Evolutionary conservation across 2,329 filamentous ascomycete genomes (phyloP).

Genomic region (Calonectria honghensis): DNA sequence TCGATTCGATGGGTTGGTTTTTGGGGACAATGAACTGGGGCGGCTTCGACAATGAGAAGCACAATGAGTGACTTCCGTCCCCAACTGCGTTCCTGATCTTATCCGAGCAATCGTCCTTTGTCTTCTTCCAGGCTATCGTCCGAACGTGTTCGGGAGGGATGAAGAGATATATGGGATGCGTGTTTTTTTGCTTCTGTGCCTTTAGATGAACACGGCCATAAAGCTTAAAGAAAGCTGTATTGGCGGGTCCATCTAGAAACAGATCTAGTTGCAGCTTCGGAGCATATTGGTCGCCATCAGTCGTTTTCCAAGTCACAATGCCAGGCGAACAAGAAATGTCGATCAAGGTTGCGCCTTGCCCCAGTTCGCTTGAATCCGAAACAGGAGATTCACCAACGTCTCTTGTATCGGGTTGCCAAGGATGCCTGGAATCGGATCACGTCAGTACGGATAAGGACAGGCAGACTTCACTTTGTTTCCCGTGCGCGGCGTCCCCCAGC

Average conservation of each 20-base stretch:
- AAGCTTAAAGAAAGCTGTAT: conserved; percentile 3
- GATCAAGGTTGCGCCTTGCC: not conserved
- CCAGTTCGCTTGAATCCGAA: conserved; percentile 10
- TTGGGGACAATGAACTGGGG: conserved; percentile 2
- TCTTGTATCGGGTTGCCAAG: not conserved
- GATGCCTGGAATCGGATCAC: conserved; percentile 11
- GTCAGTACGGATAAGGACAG: conserved; percentile 17
- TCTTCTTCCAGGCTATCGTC: not conserved
- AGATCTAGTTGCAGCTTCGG: conserved; percentile 1
- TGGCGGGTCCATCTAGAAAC: not conserved
- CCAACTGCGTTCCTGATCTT: not conserved
- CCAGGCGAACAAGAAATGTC: conserved; percentile 1
- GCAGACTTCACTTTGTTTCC: conserved; percentile 26
- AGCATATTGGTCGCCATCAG: not conserved
- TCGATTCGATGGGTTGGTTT: not conserved
- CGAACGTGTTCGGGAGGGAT: not conserved
- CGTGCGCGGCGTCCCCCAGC: not conserved
- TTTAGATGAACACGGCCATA: not conserved
- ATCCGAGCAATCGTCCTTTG: not conserved
- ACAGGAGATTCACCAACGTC: conserved; percentile 6
- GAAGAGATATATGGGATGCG: not conserved
- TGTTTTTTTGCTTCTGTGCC: not conserved
- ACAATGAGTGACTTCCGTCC: not conserved
- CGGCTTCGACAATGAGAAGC: not conserved
- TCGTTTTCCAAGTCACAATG: not conserved